Evolutionary conservation across 805 yeast species (phyloP).

Genomic region (Saturnispora saitoi): DNA sequence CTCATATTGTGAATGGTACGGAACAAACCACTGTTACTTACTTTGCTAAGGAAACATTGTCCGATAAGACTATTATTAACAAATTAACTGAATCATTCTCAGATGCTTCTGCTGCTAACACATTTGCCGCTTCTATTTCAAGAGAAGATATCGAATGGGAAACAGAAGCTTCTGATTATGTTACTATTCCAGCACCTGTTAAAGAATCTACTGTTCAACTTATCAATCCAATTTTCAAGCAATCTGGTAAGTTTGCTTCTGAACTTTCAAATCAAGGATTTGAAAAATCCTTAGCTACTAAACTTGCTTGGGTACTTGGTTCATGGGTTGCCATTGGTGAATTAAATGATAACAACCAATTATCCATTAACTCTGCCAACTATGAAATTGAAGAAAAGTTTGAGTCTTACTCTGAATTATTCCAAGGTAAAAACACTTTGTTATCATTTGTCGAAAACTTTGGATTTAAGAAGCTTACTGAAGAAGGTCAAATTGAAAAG

Average conservation of each 20-base stretch:
- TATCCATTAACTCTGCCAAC: neutral
- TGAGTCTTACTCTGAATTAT: neutral
- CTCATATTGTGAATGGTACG: neutral
- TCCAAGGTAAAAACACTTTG: neutral
- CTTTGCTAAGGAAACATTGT: slow-evolving; percentile 5
- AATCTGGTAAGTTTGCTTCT: slow-evolving; percentile 4
- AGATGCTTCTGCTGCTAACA: slow-evolving; percentile 14
- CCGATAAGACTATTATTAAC: slow-evolving; percentile 14
- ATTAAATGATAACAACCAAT: neutral
- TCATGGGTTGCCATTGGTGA: neutral
- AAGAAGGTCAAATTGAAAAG: slow-evolving; percentile 18
- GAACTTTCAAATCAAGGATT: neutral
- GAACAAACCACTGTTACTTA: slow-evolving; percentile 12
- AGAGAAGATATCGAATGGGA: slow-evolving; percentile 28
- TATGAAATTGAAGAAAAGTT: neutral
- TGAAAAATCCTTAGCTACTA: neutral
- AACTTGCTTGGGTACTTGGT: neutral
- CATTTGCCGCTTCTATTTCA: slow-evolving; percentile 11
- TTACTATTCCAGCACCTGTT: neutral
- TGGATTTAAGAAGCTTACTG: neutral
- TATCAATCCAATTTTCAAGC: slow-evolving; percentile 22
- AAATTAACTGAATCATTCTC: neutral
- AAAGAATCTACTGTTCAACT: slow-evolving; percentile 3
- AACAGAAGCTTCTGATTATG: slow-evolving; percentile 32
- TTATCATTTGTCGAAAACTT: neutral